Evolutionary conservation across 306 rosid genomes (phyloP).

Genomic region (Begonia masoniana): DNA sequence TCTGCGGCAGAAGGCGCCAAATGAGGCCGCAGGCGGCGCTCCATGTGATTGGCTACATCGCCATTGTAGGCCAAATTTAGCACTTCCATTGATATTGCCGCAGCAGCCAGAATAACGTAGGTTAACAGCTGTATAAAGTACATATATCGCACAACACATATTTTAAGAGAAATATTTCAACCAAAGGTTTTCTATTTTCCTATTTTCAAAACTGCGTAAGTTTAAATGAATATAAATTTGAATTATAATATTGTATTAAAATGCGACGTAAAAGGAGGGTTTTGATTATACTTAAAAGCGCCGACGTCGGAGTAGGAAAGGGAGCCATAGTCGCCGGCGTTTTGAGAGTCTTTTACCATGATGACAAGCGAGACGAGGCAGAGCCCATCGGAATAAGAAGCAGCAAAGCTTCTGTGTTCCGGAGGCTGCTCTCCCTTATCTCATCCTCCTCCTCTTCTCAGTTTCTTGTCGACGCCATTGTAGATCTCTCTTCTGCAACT

Average conservation of each 20-base stretch:
- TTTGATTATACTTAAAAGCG: constrained; percentile 43
- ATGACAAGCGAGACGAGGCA: constrained; percentile 70
- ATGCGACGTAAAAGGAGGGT: too few relatives aligned
- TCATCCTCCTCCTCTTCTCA: constrained; percentile 13
- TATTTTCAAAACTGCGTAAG: too few relatives aligned
- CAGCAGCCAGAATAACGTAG: constrained; percentile 57
- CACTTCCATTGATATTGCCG: constrained; percentile 56
- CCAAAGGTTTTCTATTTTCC: too few relatives aligned
- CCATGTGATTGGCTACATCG: constrained; percentile 37
- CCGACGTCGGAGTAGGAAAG: constrained; percentile 56
- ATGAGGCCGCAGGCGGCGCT: constrained; percentile 53
- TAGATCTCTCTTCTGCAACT: constrained; percentile 14
- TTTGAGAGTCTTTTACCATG: constrained; percentile 67
- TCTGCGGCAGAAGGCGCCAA: constrained; percentile 51
- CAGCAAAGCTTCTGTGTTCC: constrained; percentile 57
- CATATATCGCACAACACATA: too few relatives aligned
- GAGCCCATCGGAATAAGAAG: constrained; percentile 56
- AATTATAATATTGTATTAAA: too few relatives aligned
- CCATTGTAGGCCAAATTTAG: constrained; percentile 66
- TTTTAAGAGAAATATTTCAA: too few relatives aligned
- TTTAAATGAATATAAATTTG: too few relatives aligned
- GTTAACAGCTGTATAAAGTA: constrained; percentile 30
- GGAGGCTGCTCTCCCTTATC: constrained; percentile 15
- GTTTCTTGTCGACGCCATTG: constrained; percentile 15
- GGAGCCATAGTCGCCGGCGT: constrained; percentile 46